Conservation (phyloP, 805 yeast genomes). For the Nakazawaea peltata region DNA sequence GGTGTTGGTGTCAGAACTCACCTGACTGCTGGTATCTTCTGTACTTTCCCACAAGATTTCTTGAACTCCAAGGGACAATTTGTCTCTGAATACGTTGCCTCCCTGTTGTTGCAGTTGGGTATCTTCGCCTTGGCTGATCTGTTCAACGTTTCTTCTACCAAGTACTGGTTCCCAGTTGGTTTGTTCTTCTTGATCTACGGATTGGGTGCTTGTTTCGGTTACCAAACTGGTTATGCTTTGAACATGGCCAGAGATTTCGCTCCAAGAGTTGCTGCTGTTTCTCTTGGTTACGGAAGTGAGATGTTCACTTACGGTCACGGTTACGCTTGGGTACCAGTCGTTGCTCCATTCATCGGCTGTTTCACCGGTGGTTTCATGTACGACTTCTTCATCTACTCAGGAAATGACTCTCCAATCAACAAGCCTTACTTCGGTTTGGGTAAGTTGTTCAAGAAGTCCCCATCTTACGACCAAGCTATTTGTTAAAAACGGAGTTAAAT, state of each 20-base stretch:
- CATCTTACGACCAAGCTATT: neutral
- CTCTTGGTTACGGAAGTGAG: conserved; percentile 37
- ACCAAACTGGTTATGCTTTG: conserved; percentile 47
- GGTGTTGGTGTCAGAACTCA: conserved; percentile 24
- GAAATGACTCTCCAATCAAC: conserved; percentile 44
- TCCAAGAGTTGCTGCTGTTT: conserved; percentile 40
- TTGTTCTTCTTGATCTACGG: conserved; percentile 35
- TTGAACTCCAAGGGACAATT: conserved; percentile 35
- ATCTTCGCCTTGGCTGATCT: conserved; percentile 46
- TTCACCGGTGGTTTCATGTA: conserved; percentile 41
- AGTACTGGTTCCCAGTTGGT: conserved; percentile 38
- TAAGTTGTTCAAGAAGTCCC: conserved; percentile 6
- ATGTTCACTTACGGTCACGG: conserved; percentile 30
- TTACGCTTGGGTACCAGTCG: conserved; percentile 47
- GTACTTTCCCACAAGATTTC: conserved; percentile 34
- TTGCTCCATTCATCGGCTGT: conserved; percentile 42
- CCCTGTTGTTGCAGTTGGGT: conserved; percentile 36
- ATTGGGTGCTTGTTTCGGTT: conserved; percentile 40
- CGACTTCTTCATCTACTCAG: conserved; percentile 42
- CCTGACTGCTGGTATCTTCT: conserved; percentile 35
- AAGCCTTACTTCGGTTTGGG: conserved; percentile 28
- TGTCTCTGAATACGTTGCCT: conserved; percentile 36
- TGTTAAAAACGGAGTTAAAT: too few species aligned
- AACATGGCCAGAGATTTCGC: conserved; percentile 49
- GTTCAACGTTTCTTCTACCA: conserved; percentile 33